Evolutionary conservation across 1,284 basidiomycete species (phyloP), one percentile per base, ranked within the genome.

Genomic region (Inonotus obliquus): DNA sequence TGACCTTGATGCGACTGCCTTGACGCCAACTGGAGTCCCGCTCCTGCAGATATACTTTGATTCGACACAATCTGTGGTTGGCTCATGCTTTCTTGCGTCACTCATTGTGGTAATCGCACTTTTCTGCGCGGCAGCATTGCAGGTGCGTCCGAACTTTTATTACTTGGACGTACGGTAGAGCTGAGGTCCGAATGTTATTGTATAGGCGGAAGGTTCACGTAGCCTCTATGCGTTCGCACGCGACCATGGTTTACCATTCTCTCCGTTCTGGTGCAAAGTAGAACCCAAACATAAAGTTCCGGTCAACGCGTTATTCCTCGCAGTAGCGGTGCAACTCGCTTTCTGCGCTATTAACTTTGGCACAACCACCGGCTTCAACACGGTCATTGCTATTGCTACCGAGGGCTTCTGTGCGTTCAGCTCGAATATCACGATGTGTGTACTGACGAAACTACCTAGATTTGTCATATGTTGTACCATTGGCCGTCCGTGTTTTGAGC

Each of bases 31-130:
- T 13, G 62, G 62, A 45, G 62, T 63, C 13, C 62, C 62, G 14
- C 62, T 63, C 38, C 60, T 63, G n/a, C 62, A 63, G 29, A 63
- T 63, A 23, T 63, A 60, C 48, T 63, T 56, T 38, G 62, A 63
- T 39, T 63, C 62, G 17, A 63, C 59, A 5, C 47, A 54, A 29
- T 63, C 62, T 5, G 55, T 57, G 23, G 59, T 60, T 23, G 62
- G 58, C 4, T n/a, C 59, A 7, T 63, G 59, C 48, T 29, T 63
- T 37, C 58, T 63, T 29, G 51, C 62, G 14, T 60, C 62, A n/a
- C 53, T 60, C 35, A 57, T 63, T 32, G 48, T 53, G 17, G 39
- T 55, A 17, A 63, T 63, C 23, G 45, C 45, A 44, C 17, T 63
- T 5, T 60, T 63, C 54, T 63, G 62, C 32, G 58, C 59, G 9